Evolutionary conservation across 169 alveolate species (phyloP).

Genomic region (Plasmodium adleri): DNA sequence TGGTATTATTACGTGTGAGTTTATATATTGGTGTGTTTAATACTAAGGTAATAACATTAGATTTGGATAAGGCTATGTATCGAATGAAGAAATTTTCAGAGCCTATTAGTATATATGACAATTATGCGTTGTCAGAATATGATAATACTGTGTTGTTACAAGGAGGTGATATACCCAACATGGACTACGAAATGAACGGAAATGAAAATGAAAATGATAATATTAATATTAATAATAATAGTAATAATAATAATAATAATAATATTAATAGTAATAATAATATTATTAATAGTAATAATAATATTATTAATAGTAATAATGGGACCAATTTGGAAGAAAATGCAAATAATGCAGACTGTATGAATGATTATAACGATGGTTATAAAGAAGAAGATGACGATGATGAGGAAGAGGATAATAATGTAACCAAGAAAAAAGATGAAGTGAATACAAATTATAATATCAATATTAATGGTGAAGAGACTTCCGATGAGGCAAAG

Average conservation of each 20-base stretch:
- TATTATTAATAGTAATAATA: not conserved
- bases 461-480: not conserved
- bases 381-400: not conserved
- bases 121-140: not conserved
- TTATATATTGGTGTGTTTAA: slow-evolving; percentile 28
- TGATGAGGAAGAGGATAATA: not conserved
- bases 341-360: not conserved
- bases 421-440: too few species aligned
- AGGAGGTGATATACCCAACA: not conserved
- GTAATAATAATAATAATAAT: too few species aligned
- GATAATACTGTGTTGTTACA: not conserved
- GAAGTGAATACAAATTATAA: too few species aligned
- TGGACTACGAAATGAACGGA: not conserved
- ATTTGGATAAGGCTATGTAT: slow-evolving; percentile 69
- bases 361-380: not conserved
- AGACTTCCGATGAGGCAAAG: not conserved
- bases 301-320: not conserved
- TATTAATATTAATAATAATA: too few species aligned
- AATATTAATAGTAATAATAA: not conserved
- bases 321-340: not conserved
- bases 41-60: slow-evolving; percentile 48
- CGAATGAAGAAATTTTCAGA: slow-evolving; percentile 72
- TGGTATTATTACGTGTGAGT: slow-evolving; percentile 61
- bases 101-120: slow-evolving; percentile 55
- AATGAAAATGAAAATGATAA: not conserved